Percentiles rank a stretch among this genome's conserved stretches.
Evolutionary conservation across 768 basidiomycete species (phyloP).

Genomic region (Boletus sp.): DNA sequence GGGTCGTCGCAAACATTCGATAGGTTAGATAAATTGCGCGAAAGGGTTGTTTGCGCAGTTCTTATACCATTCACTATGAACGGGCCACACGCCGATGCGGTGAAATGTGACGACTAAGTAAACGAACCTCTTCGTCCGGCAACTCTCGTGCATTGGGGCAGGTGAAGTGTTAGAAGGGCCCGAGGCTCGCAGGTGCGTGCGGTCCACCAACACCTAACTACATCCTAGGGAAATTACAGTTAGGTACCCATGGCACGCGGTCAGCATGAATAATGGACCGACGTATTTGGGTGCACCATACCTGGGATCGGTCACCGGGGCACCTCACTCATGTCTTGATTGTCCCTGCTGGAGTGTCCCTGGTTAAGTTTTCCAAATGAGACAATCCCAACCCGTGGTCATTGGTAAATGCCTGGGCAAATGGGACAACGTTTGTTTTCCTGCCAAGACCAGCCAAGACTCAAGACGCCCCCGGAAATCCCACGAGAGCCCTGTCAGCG

Average conservation of each 20-base stretch:
- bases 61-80: conserved; percentile 7
- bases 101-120: conserved; percentile 6
- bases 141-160: background rate
- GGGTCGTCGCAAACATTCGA: conserved; percentile 8
- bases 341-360: conserved; percentile 14
- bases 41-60: conserved; percentile 14
- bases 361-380: background rate
- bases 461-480: no score
- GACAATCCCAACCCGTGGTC: background rate
- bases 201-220: background rate
- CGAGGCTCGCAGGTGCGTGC: background rate
- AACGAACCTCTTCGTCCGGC: background rate
- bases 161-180: background rate
- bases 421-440: background rate
- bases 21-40: conserved; percentile 10
- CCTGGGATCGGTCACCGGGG: conserved; percentile 9
- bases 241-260: background rate
- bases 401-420: background rate
- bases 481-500: no score
- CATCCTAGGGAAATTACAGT: background rate
- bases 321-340: conserved; percentile 5
- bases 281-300: conserved; percentile 9
- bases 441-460: background rate
- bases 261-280: conserved; percentile 2
- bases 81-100: background rate